Conservation (phyloP, 139 green algal species). For the Ettlia oleoabundans region DNA sequence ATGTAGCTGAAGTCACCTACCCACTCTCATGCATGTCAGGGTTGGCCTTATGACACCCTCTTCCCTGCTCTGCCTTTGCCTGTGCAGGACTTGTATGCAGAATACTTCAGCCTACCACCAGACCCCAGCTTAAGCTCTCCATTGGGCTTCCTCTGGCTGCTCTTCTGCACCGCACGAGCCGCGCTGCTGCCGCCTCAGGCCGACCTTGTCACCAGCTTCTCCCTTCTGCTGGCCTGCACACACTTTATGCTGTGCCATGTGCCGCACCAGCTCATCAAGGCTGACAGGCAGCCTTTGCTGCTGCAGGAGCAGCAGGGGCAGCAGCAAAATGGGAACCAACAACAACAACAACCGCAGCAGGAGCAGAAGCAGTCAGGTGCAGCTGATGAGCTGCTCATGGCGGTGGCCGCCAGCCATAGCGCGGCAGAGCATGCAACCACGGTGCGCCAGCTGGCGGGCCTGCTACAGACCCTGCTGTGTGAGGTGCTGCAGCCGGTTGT, state of each 20-base stretch:
- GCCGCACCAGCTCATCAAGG: constrained; percentile 1
- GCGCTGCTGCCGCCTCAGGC: constrained; percentile 42
- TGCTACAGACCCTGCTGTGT: not conserved
- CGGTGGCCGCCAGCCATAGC: not conserved
- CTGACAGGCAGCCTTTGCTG: no score
- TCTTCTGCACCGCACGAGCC: constrained; percentile 46
- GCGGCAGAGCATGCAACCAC: constrained; percentile 1
- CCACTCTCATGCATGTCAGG: no score
- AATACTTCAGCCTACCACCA: not conserved
- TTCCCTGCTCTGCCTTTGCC: no score
- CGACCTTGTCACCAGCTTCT: constrained; percentile 49
- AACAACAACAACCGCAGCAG: not conserved
- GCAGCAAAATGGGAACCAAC: no score
- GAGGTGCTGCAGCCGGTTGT: not conserved
- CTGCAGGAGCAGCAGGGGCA: no score
- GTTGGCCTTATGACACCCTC: no score
- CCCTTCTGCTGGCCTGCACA: constrained; percentile 52
- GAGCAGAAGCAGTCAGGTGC: not conserved
- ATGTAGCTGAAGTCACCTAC: no score
- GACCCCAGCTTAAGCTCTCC: not conserved
- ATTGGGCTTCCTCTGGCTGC: constrained; percentile 38
- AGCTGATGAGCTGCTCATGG: not conserved
- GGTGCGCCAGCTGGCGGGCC: constrained; percentile 3
- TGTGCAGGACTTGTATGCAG: constrained; percentile 7
- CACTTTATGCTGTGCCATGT: constrained; percentile 35